These are phyloP conservation scores for Cadophora malorum DNA, from an alignment of 2,329 filamentous ascomycete genomes.

Conservation along the genomic window DNA sequence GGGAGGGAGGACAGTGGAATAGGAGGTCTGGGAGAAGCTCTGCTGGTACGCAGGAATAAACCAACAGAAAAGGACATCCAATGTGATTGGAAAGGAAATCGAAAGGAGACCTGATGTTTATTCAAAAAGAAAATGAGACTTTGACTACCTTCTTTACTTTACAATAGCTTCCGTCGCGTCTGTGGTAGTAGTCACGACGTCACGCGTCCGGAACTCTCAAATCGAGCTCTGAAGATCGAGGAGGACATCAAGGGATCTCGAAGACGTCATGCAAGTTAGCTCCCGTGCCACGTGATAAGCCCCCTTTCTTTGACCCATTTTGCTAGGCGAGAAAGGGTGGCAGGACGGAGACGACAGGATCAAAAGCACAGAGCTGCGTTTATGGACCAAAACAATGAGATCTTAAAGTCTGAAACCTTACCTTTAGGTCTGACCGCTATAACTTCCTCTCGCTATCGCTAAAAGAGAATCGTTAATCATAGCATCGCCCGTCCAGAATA, in stretches of 20 bases:
- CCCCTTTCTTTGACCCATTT: constrained; percentile 12
- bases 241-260: constrained; percentile 8
- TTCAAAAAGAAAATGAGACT: not conserved
- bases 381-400: too few relatives aligned
- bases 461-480: not conserved
- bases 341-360: too few relatives aligned
- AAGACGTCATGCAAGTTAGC: constrained; percentile 22
- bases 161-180: constrained; percentile 16
- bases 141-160: not conserved
- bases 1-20: not conserved
- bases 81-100: not conserved
- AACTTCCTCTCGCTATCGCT: not conserved
- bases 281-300: constrained; percentile 17
- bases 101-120: not conserved
- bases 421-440: not conserved
- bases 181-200: constrained; percentile 22
- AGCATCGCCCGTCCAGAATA: not conserved
- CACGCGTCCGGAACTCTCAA: constrained; percentile 22
- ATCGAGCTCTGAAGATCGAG: not conserved
- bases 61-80: constrained; percentile 27
- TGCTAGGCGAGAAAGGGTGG: not conserved
- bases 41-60: constrained; percentile 29
- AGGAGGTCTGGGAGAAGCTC: constrained; percentile 10
- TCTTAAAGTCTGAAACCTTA: not conserved
- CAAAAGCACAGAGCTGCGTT: not conserved